Conservation (phyloP, 306 rosid species). For the Crataegus laevigata region DNA sequence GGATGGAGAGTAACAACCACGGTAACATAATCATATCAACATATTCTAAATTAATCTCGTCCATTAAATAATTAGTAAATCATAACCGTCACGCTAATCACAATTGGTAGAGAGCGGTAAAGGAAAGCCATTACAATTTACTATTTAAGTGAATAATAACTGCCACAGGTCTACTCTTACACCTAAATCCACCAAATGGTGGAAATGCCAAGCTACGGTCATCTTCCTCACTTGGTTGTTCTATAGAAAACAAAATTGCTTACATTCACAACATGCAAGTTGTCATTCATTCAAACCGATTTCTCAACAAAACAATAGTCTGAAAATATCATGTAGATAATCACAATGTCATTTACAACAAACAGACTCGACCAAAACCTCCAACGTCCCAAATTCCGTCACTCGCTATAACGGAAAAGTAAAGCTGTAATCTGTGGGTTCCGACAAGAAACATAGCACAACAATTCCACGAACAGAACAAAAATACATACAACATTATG, state of each 20-base stretch:
- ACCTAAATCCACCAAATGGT: too few relatives aligned
- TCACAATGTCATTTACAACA: constrained; percentile 14
- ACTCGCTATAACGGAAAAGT: background rate
- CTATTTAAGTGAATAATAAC: too few relatives aligned
- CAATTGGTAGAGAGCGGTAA: too few relatives aligned
- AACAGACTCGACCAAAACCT: background rate
- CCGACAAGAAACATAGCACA: constrained; percentile 7
- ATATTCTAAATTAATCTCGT: too few relatives aligned
- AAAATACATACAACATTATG: constrained; percentile 3
- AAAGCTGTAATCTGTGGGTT: background rate
- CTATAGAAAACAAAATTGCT: background rate
- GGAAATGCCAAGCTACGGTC: background rate
- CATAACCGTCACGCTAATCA: too few relatives aligned
- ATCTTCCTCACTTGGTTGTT: background rate
- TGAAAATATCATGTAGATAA: background rate
- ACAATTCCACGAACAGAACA: constrained; percentile 16
- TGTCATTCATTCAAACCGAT: background rate
- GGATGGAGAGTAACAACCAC: too few relatives aligned
- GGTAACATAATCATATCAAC: too few relatives aligned
- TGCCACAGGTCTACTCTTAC: too few relatives aligned
- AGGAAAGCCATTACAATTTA: too few relatives aligned
- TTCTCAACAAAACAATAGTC: background rate
- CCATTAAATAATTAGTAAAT: too few relatives aligned
- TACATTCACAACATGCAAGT: background rate
- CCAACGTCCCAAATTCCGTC: background rate